phyloP scores from a whole-genome alignment of 345 rosid species.

The Melaleuca alternifolia region DNA sequence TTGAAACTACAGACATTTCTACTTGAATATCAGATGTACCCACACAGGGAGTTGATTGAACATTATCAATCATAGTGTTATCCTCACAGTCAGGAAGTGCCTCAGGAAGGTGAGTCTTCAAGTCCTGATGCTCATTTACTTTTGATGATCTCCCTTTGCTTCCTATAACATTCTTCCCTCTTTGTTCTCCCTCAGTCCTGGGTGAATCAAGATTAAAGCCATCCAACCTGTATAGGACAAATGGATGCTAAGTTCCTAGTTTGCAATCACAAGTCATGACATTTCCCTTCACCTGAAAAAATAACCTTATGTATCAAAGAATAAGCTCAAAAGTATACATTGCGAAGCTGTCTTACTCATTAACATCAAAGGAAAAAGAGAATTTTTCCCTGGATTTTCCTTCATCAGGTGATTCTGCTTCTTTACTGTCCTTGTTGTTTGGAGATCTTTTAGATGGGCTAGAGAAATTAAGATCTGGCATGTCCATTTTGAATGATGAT shows the following conservation, averaged over 20 bases:
- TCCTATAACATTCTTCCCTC: slow-evolving; percentile 15
- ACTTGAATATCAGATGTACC: background rate
- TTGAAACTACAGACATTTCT: background rate
- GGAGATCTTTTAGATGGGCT: slow-evolving; percentile 34
- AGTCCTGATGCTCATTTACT: slow-evolving; percentile 14
- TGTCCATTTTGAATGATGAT: slow-evolving; percentile 63
- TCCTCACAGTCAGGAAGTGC: slow-evolving; percentile 10
- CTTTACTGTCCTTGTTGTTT: slow-evolving; percentile 41
- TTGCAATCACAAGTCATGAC: background rate
- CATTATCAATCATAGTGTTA: background rate
- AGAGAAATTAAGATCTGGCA: slow-evolving; percentile 78
- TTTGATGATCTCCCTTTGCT: slow-evolving; percentile 20
- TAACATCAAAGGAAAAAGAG: slow-evolving; percentile 3
- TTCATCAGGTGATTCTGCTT: slow-evolving; percentile 21
- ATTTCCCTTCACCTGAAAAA: background rate
- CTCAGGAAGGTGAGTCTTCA: slow-evolving; percentile 11
- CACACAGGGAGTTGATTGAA: background rate
- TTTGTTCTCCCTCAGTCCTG: slow-evolving; percentile 22
- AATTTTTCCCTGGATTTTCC: background rate
- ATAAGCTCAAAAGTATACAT: background rate
- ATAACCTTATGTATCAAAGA: background rate
- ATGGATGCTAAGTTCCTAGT: background rate
- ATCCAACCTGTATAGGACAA: slow-evolving; percentile 36
- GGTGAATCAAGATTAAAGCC: slow-evolving; percentile 39
- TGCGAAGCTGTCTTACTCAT: slow-evolving; percentile 31